A percentile compares a stretch with the other conserved stretches of the same genome.
Conservation (phyloP, 352 stramenopile genomes). For the Globisporangium abappressorium region DNA sequence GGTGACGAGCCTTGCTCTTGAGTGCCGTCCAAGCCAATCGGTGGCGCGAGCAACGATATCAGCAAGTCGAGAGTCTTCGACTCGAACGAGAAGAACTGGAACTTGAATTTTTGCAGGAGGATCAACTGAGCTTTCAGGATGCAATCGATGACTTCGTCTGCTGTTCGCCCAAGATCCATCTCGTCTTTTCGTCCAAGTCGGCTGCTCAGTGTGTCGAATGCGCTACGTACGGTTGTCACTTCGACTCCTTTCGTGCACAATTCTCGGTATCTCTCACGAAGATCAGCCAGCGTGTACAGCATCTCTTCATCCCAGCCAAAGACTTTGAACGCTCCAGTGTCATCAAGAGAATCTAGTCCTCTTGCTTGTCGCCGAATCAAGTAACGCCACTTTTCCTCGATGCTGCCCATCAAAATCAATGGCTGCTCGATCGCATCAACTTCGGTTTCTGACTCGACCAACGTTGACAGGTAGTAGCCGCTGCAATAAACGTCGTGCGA, state of each 20-base stretch:
- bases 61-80: constrained; percentile 64
- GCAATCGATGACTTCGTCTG: constrained; percentile 64
- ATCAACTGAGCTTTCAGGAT: constrained; percentile 67
- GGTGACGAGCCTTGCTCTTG: constrained; percentile 24
- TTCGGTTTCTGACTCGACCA: constrained; percentile 50
- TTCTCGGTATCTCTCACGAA: constrained; percentile 62
- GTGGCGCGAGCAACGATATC: constrained; percentile 24
- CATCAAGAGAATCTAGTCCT: constrained; percentile 40
- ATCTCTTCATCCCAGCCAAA: constrained; percentile 64
- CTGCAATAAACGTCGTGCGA: constrained; percentile 76
- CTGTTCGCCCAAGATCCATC: constrained; percentile 44
- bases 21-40: constrained; percentile 16
- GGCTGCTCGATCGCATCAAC: constrained; percentile 71
- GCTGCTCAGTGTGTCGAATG: constrained; percentile 57
- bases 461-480: constrained; percentile 69
- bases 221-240: constrained; percentile 45
- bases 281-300: constrained; percentile 40
- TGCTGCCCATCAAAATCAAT: constrained; percentile 69
- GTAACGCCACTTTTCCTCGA: constrained; percentile 76
- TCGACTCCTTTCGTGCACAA: constrained; percentile 49
- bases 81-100: constrained; percentile 80
- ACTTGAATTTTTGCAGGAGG: constrained; percentile 67
- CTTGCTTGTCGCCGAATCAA: constrained; percentile 45
- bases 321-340: constrained; percentile 51
- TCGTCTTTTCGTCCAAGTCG: constrained; percentile 54